These are phyloP conservation scores for Macrocybe sp. DNA, from an alignment of 1,284 basidiomycete species.

Conservation along the genomic window DNA sequence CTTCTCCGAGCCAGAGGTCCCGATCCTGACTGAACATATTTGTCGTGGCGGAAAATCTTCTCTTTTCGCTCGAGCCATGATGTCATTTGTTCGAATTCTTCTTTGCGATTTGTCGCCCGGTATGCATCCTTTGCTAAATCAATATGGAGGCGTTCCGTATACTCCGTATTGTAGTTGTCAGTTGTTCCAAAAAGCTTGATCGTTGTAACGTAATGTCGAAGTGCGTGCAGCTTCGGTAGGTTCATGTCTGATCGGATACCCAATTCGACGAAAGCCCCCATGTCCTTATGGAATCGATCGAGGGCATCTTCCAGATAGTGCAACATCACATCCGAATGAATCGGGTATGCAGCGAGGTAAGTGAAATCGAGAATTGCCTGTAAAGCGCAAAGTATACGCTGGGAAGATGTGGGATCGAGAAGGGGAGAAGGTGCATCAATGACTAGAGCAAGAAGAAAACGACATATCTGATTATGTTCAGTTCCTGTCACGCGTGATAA, in stretches of 20 bases:
- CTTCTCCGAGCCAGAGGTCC: background rate
- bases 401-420: too few species aligned
- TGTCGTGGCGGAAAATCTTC: slow-evolving; percentile 6
- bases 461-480: slow-evolving; percentile 28
- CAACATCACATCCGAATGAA: slow-evolving; percentile 2
- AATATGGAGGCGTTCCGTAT: slow-evolving; percentile 9
- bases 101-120: slow-evolving; percentile 7
- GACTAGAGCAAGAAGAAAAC: slow-evolving; percentile 10
- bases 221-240: slow-evolving; percentile 8
- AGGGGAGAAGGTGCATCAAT: slow-evolving; percentile 7
- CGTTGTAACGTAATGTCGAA: slow-evolving; percentile 6
- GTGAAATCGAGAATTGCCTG: slow-evolving; percentile 4
- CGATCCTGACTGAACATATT: slow-evolving; percentile 5
- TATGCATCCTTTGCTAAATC: slow-evolving; percentile 10
- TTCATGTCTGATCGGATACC: slow-evolving; percentile 8
- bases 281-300: slow-evolving; percentile 2
- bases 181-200: slow-evolving; percentile 8
- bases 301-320: slow-evolving; percentile 1
- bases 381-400: background rate
- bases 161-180: slow-evolving; percentile 12
- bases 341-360: slow-evolving; percentile 5
- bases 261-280: slow-evolving; percentile 2
- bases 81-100: slow-evolving; percentile 8
- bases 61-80: slow-evolving; percentile 7
- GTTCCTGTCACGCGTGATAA: slow-evolving; percentile 26